Evolutionary conservation across 2,329 filamentous ascomycete genomes (phyloP), one percentile per base, ranked within the genome.

Genomic region (Alternaria metachromatica): DNA sequence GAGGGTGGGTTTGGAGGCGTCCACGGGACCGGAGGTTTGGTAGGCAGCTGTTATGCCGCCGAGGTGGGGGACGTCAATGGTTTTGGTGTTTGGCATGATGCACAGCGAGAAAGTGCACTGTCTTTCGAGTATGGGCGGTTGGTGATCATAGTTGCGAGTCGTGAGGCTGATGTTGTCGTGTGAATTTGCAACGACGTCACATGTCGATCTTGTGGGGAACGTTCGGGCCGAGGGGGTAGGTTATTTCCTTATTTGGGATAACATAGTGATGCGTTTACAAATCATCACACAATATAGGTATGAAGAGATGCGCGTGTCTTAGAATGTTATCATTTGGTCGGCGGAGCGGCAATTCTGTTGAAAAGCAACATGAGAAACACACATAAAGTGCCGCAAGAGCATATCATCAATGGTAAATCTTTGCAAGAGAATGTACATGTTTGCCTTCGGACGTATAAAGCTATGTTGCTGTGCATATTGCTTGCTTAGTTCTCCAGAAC

Each of bases 31-130:
- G 4, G 82, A 76, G 71, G 84, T 81, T 57, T 82, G 80, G 69
- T 86, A 86, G 23, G 80, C 81, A 43, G 80, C 85, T 10, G 81
- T 77, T 62, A 83, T 85, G 67, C 84, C 84, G 41, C 83, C 83
- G 5, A 87, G 78, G 69, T 86, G 84, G 44, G 84, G 80, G 45
- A 87, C 83, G 5, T 76, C 72, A 49, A 86, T 73, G 5, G 78
- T 80, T 64, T 80, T 77, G 23, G 74, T 79, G 51, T 75, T 74
- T 6, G 74, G 64, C 76, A 79, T 71, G 18, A n/a, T 62, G 58
- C 56, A 37, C 37, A 41, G 37, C n/a, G 9, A 18, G 15, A 41
- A 41, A 18, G 37, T 41, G 37, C 23, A 15, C 25, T 11, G n/a
- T 33, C 13, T 30, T 20, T 21, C 26, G 11, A 13, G 12, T 51